Evolutionary conservation across 441 rosid genomes (phyloP).

Genomic region (Omphalea diandra): DNA sequence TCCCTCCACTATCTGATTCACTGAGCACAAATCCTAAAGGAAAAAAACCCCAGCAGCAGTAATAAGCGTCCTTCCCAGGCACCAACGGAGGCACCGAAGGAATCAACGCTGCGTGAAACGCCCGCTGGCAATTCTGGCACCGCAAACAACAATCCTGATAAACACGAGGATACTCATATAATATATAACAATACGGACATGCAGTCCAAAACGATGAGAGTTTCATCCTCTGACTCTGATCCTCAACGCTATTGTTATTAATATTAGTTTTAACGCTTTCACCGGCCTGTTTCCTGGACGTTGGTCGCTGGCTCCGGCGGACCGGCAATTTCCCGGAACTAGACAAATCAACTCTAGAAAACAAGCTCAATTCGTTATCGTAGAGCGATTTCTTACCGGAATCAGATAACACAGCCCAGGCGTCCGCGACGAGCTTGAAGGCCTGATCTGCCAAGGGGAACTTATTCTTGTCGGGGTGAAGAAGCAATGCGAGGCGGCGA

Average conservation of each 20-base stretch:
- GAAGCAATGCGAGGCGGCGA: conserved; percentile 80
- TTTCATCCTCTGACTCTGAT: conserved; percentile 27
- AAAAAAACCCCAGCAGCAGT: conserved; percentile 84
- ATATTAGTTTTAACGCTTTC: conserved; percentile 3
- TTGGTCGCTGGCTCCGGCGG: conserved; percentile 36
- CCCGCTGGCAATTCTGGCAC: conserved; percentile 67
- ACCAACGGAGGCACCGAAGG: conserved; percentile 68
- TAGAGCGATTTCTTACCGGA: conserved; percentile 49
- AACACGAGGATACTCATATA: conserved; percentile 80
- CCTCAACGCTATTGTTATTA: neutral
- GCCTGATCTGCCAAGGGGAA: conserved; percentile 80
- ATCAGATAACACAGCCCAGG: conserved; percentile 80
- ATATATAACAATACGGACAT: conserved; percentile 78
- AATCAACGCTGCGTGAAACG: conserved; percentile 68
- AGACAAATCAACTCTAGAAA: conserved; percentile 58
- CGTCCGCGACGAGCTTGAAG: conserved; percentile 77
- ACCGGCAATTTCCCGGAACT: conserved; percentile 45
- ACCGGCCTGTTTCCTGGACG: conserved; percentile 3
- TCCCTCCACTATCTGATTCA: conserved; percentile 15
- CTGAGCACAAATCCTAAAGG: conserved; percentile 56
- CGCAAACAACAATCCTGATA: conserved; percentile 72
- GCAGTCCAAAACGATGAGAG: conserved; percentile 85
- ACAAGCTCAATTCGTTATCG: conserved; percentile 58
- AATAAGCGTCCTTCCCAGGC: conserved; percentile 79
- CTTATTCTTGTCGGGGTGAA: conserved; percentile 89